Base-by-base conservation (phyloP, 1,139 yeast species). In the Hemisphaericaspora xylofermentans region DNA sequence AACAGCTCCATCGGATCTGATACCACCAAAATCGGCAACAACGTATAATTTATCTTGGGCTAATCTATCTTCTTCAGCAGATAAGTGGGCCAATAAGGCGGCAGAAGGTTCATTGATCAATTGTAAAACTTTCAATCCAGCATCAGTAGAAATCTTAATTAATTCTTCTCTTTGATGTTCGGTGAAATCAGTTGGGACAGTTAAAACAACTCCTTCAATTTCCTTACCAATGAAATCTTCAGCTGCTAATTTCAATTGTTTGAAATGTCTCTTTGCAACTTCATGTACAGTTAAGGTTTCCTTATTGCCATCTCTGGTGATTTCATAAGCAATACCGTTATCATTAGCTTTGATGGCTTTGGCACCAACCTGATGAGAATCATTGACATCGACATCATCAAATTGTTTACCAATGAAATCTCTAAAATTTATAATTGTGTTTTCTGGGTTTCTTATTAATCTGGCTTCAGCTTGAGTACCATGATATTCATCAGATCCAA, bases 391-490 rank as follows among this genome's bases (percentile, higher is more conserved):
- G 49, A 88, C 80, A 40, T 87, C 79, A 43, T 74, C 80, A 56
- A 78, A 88, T 36, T 80, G 66, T 60, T 81, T 76, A 49, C 97
- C 98, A 54, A 93, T 74, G 61, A 80, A 88, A 68, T 93, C 98
- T 67, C 98, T 83, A 79, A 93, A 93, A 74, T 88, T 88, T 57
- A 87, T 77, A 51, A 91, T 80, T 30, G 98, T 93, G 74, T 83
- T 88, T 47, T 71, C 71, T 48, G 97, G 82, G 75, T 91, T 88
- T 77, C 98, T 87, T 50, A 93, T 75, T 60, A 93, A 73, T 71
- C 94, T 98, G 46, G 89, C 88, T 57, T 84, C 72, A 47, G 98
- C 98, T 73, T 94, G 98, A 50, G 88, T 85, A 47, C 99, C 99
- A 63, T 93, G 97, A 71, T 88, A 93, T 71, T 93, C 98, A 63